phyloP scores from a whole-genome alignment of 73 alveolate species.

The Halteria grandinella region DNA sequence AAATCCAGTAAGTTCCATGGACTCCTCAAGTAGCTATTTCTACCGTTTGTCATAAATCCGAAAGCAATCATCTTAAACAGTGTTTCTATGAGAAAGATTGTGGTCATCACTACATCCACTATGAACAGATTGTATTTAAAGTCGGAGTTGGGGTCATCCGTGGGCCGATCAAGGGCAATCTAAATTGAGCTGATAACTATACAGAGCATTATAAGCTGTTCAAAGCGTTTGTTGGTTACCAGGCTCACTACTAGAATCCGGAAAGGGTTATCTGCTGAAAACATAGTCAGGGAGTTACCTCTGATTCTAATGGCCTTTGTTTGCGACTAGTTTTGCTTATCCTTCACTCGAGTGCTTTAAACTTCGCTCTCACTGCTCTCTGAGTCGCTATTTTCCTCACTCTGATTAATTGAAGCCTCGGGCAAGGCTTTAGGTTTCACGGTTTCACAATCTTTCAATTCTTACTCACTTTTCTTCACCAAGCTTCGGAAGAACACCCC shows the following conservation, averaged over 20 bases:
- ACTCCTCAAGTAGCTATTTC: conserved; percentile 59
- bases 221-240: background rate
- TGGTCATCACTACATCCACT: conserved; percentile 57
- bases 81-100: conserved; percentile 56
- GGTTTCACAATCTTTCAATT: too few species aligned
- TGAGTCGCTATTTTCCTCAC: background rate
- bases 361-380: too few species aligned
- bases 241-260: background rate
- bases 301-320: too few species aligned
- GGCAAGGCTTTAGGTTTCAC: too few species aligned
- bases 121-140: background rate
- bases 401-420: too few species aligned
- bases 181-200: conserved; percentile 47
- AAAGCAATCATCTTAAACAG: conserved; percentile 55
- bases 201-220: conserved; percentile 37
- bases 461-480: too few species aligned
- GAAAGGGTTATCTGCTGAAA: conserved; percentile 8
- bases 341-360: too few species aligned
- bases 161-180: conserved; percentile 65
- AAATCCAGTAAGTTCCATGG: conserved; percentile 65
- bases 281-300: conserved; percentile 39
- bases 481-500: too few species aligned
- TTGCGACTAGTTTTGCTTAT: too few species aligned
- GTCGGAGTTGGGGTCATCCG: conserved; percentile 43
- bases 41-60: conserved; percentile 63